Base-by-base conservation (phyloP, 768 basidiomycete species). In the Amyloporia xantha region DNA sequence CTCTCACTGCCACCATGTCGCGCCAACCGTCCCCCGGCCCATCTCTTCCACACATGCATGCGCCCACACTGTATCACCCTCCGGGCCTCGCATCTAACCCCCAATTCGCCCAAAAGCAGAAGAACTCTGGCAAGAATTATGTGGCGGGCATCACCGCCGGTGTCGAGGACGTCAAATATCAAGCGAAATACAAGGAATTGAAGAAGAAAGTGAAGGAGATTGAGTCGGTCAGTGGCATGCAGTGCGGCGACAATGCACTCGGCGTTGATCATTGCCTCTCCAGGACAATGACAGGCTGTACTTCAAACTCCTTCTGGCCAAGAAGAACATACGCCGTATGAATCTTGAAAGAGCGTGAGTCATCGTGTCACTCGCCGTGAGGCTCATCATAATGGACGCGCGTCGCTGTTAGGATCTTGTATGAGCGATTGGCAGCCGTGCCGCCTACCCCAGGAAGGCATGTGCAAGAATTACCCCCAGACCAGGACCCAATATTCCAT, bases 231-330 rank as follows among this genome's bases (percentile, higher is more conserved):
- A 58, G 84, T 78, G 57, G 7, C 37, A 36, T 30, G 38, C 19
- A n/a, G 17, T 28, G 5, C 15, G 9, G 30, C 15, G 15, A 15
- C 30, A 7, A 33, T 15, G 9, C 30, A 15, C 7, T 7, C 15
- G 30, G 9, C 30, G 30, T 33, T 50, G 33, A 53, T 57, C 50
- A 56, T 49, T 54, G 23, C 48, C 23, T 41, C 15, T 59, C 36
- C 61, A 92, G 90, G 88, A 91, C 68, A 92, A 92, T 67, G 90
- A 91, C 73, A 89, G 84, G 68, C 76, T 92, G 51, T 79, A 86
- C 62, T 80, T 82, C 73, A 87, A 89, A 65, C 79, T 90, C 30
- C 70, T 88, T 24, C 75, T 83, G 62, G 80, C 88, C 25, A 91
- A 86, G 66, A 81, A 82, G 58, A 84, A 79, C 59, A 89, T 92